Base-by-base conservation (phyloP, 441 rosid genomes). In the Jatropha multifida region DNA sequence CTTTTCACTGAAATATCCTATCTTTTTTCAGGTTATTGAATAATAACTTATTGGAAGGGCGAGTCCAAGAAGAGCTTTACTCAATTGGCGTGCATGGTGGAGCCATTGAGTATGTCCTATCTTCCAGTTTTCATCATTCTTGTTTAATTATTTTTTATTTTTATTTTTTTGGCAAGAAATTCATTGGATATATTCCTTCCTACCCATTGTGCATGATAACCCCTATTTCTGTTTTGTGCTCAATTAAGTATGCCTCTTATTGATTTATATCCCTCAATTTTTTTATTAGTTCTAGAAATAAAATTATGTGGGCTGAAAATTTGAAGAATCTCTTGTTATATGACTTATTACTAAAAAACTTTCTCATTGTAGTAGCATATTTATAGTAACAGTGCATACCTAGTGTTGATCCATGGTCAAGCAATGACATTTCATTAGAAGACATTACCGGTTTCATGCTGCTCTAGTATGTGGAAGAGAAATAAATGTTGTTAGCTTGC, bases 51-150 rank as follows among this genome's bases (percentile, higher is more conserved):
- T 71, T 96, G 85, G 88, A 94, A 84, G 99, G 98, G 72, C 82
- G 73, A 75, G 99, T 96, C 58, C 97, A 97, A 9, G 98, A 87
- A 79, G 92, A 89, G 74, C 86, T 96, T 68, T 96, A 87, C 83
- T 84, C 96, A 69, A 86, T 96, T 82, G 94, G 94, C 79, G 89
- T 96, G 81, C 97, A 89, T 71, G 99, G 99, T 74, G 99, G 99
- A 78, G 86, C 85, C 44, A 89, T 96, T 38, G 94, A 96, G 99
- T 96, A 89, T n/a, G 97, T 85, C 71, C 70, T 42, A 14, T 41
- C 54, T 72, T 51, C 58, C 62, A 37, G 38, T 56, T 65, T 41
- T 65, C n/a, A 49, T 46, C 62, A 15, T 66, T 69, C 37, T 38
- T 51, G 20, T 65, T 27, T 69, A 46, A 26, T 67, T 77, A 26